Evolutionary conservation across 2,329 filamentous ascomycete genomes (phyloP).

Genomic region (Harringtonia aguacate): DNA sequence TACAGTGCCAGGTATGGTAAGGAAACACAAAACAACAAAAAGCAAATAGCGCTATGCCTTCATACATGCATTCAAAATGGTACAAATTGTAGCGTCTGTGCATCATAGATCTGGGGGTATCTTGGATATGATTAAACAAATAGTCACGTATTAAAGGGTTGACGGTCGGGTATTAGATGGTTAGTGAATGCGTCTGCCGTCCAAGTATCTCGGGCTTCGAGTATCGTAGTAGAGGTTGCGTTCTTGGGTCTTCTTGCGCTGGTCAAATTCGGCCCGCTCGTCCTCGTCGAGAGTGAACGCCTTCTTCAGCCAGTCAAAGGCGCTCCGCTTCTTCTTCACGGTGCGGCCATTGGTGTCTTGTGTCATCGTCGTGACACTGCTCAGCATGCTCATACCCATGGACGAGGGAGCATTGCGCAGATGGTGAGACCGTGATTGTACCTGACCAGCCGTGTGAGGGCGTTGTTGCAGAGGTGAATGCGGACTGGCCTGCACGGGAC

Average conservation of each 20-base stretch:
- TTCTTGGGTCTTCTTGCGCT: conserved; percentile 34
- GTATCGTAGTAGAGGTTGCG: conserved; percentile 38
- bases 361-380: conserved; percentile 39
- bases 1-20: not conserved
- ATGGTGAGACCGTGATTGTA: conserved; percentile 23
- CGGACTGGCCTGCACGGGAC: conserved; percentile 50
- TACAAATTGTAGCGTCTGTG: not conserved
- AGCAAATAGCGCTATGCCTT: conserved; percentile 11
- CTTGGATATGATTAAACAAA: not conserved
- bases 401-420: conserved; percentile 40
- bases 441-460: conserved; percentile 40
- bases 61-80: conserved; percentile 4
- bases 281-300: conserved; percentile 56
- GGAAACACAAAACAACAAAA: not conserved
- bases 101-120: not conserved
- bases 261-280: conserved; percentile 49
- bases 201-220: conserved; percentile 41
- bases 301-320: conserved; percentile 59
- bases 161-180: not conserved
- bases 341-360: conserved; percentile 26
- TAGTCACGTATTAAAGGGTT: not conserved
- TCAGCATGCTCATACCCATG: conserved; percentile 47
- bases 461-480: conserved; percentile 53
- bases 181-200: conserved; percentile 37
- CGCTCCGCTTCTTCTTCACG: conserved; percentile 56